These are phyloP conservation scores for Colletotrichum costaricense DNA, from an alignment of 2,329 filamentous ascomycete species.

Conservation along the genomic window DNA sequence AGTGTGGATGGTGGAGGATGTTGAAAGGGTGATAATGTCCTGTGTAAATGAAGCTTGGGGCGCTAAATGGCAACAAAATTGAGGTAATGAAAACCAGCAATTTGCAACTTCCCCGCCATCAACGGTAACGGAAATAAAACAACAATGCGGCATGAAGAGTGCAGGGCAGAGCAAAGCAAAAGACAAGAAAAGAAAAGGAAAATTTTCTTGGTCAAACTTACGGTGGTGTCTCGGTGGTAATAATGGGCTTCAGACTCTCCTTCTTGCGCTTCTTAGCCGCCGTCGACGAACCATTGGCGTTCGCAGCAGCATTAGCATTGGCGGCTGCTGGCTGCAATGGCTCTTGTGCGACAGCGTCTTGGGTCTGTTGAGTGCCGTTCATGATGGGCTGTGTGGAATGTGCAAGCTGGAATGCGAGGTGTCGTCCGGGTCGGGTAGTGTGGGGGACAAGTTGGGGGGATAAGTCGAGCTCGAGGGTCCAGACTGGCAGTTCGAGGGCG, in stretches of 20 bases:
- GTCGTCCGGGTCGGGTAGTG: conserved; percentile 2
- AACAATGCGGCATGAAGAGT: background rate
- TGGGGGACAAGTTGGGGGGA: conserved; percentile 10
- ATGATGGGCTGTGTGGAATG: conserved; percentile 25
- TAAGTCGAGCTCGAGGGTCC: background rate
- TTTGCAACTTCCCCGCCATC: conserved; percentile 5
- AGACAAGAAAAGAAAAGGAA: conserved; percentile 14
- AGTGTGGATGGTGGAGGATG: background rate
- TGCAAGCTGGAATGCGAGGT: conserved; percentile 1
- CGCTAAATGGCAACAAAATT: background rate
- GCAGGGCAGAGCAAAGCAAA: conserved; percentile 12
- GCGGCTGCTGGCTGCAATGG: conserved; percentile 28
- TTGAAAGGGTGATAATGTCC: conserved; percentile 6
- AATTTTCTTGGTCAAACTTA: conserved; percentile 40
- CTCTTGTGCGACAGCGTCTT: conserved; percentile 28
- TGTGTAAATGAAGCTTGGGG: conserved; percentile 21
- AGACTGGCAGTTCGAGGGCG: conserved; percentile 1
- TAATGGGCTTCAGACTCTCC: conserved; percentile 79
- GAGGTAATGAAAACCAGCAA: conserved; percentile 13
- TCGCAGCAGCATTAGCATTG: background rate
- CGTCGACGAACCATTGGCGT: conserved; percentile 33
- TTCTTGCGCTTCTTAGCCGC: conserved; percentile 78
- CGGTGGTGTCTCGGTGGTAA: conserved; percentile 72
- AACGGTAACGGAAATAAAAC: background rate
- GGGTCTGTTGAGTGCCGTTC: conserved; percentile 33